These are phyloP conservation scores for Chlorella ohadii DNA, from an alignment of 139 green algal genomes.

Conservation along the genomic window DNA sequence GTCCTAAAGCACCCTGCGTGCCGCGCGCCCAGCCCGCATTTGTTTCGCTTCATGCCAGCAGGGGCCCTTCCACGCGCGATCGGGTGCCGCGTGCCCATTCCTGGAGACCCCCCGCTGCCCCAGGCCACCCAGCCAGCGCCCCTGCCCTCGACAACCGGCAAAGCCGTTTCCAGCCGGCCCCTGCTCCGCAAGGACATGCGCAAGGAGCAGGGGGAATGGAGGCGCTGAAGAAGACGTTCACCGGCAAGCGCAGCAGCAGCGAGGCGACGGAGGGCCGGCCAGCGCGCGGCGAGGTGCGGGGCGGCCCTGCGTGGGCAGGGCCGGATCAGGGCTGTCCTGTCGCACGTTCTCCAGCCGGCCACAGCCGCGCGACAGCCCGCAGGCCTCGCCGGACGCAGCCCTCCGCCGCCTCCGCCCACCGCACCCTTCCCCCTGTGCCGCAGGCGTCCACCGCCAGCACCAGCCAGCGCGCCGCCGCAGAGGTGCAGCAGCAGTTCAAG, in stretches of 20 bases:
- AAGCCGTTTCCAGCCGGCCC: no score
- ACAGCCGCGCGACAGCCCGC: background rate
- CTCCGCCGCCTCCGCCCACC: background rate
- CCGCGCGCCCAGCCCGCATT: no score
- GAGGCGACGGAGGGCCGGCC: background rate
- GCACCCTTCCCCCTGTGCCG: background rate
- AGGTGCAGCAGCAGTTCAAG: constrained; percentile 63
- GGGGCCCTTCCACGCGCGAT: no score
- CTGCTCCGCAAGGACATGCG: no score
- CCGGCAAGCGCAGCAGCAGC: constrained; percentile 18
- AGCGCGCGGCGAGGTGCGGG: constrained; percentile 1
- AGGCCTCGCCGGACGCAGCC: background rate
- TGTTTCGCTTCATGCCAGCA: no score
- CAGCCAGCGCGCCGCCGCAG: constrained; percentile 13
- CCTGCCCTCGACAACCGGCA: no score
- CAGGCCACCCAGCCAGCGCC: no score
- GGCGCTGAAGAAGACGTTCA: constrained; percentile 16
- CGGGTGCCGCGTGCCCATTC: no score
- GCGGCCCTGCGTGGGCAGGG: background rate
- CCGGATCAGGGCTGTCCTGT: background rate
- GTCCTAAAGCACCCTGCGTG: no score
- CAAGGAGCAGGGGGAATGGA: constrained; percentile 16
- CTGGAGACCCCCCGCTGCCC: no score
- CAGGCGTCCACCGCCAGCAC: background rate
- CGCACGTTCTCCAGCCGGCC: no score